Evolutionary conservation across 768 basidiomycete species (phyloP).

Genomic region (Astraeus odoratus): DNA sequence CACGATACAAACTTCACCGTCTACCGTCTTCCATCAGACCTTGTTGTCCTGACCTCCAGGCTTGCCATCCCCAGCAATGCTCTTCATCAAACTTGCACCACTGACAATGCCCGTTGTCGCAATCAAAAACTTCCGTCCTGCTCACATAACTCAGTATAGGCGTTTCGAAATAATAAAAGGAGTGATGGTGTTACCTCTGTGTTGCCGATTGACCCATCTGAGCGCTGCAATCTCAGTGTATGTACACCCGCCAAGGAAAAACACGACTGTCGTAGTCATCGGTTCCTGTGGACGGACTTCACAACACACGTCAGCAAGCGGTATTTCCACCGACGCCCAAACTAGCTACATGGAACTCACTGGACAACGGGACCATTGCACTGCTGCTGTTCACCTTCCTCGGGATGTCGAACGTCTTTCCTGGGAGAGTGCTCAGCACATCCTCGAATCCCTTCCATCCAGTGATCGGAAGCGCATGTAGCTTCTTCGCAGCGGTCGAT

Average conservation of each 20-base stretch:
- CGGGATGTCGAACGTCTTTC: conserved; percentile 75
- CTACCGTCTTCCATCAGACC: conserved; percentile 25
- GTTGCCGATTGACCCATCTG: conserved; percentile 85
- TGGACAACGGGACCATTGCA: conserved; percentile 22
- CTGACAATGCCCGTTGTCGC: conserved; percentile 89
- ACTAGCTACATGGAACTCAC: conserved; percentile 24
- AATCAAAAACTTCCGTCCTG: conserved; percentile 83
- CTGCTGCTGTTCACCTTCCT: conserved; percentile 35
- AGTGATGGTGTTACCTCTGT: conserved; percentile 53
- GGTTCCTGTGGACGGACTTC: conserved; percentile 49
- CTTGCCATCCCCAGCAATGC: conserved; percentile 44
- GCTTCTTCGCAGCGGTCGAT: conserved; percentile 37
- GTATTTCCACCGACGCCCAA: too few species aligned
- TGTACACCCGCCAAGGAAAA: conserved; percentile 96
- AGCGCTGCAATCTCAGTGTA: conserved; percentile 96
- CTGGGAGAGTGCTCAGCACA: conserved; percentile 72
- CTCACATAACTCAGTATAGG: conserved; percentile 8
- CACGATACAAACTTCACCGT: too few species aligned
- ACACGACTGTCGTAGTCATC: conserved; percentile 81
- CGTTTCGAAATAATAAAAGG: neutral
- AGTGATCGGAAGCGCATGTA: conserved; percentile 84
- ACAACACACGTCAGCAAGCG: neutral
- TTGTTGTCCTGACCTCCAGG: conserved; percentile 34
- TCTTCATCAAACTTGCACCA: conserved; percentile 65
- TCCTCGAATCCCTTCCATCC: conserved; percentile 99